Conservation (phyloP, 345 rosid genomes). For the Eucalyptus victrix region DNA sequence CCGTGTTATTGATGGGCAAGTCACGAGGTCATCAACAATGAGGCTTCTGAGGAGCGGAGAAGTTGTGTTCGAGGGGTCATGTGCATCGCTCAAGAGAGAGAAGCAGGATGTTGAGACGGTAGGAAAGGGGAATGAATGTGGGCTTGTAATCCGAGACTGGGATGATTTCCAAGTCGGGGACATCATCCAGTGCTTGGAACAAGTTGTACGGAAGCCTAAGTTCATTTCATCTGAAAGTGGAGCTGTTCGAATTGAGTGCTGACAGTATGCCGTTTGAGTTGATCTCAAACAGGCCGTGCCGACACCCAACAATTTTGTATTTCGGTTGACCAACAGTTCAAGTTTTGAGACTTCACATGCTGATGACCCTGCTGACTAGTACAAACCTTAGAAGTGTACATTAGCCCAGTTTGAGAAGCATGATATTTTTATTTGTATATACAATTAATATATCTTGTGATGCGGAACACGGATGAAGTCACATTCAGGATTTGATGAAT, state of each 20-base stretch:
- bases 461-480: neutral
- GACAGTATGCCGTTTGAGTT: neutral
- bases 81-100: conserved; percentile 73
- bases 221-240: conserved; percentile 86
- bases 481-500: neutral
- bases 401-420: neutral
- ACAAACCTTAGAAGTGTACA: neutral
- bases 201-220: conserved; percentile 71
- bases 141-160: conserved; percentile 63
- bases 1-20: conserved; percentile 59
- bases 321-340: neutral
- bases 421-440: neutral
- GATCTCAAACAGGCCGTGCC: neutral
- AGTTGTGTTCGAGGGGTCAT: conserved; percentile 70
- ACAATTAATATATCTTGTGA: neutral
- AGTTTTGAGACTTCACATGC: neutral
- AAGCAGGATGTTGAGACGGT: conserved; percentile 87
- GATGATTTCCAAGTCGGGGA: conserved; percentile 69
- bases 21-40: conserved; percentile 51
- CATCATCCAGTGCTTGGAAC: conserved; percentile 74
- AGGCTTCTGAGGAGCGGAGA: conserved; percentile 88
- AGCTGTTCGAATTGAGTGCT: conserved; percentile 30
- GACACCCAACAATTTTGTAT: neutral
- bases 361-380: neutral
- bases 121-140: conserved; percentile 80